These are phyloP conservation scores for Teunomyces atbi DNA, from an alignment of 805 yeast genomes.

Conservation along the genomic window DNA sequence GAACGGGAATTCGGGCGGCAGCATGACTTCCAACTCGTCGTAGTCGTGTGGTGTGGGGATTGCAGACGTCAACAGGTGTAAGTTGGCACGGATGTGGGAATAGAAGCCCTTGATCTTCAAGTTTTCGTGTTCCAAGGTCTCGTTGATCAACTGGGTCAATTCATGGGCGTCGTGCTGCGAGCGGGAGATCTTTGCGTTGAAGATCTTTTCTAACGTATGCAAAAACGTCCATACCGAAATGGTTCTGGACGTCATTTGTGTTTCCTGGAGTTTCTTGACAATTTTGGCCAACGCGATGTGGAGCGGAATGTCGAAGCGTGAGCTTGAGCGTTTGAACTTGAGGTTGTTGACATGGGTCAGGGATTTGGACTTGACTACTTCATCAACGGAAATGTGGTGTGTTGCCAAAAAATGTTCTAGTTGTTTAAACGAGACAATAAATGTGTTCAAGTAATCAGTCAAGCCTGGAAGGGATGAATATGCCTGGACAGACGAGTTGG, in stretches of 20 bases:
- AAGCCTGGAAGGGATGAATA: slow-evolving; percentile 60
- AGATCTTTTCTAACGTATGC: slow-evolving; percentile 67
- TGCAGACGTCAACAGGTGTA: slow-evolving; percentile 5
- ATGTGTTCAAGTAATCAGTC: slow-evolving; percentile 52
- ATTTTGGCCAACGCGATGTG: slow-evolving; percentile 58
- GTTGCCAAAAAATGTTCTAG: slow-evolving; percentile 17
- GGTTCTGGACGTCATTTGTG: slow-evolving; percentile 51
- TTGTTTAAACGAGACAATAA: slow-evolving; percentile 28
- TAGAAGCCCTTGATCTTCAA: slow-evolving; percentile 37
- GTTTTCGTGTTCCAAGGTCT: slow-evolving; percentile 71
- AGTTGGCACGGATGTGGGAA: slow-evolving; percentile 9
- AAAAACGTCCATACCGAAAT: slow-evolving; percentile 79
- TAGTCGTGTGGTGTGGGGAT: slow-evolving; percentile 10
- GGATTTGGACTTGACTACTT: slow-evolving; percentile 8
- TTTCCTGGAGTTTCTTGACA: slow-evolving; percentile 58
- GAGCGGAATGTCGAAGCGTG: slow-evolving; percentile 43
- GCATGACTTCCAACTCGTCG: slow-evolving; percentile 12
- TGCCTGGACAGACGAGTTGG: slow-evolving; percentile 85
- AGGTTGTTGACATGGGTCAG: slow-evolving; percentile 3
- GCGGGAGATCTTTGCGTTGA: slow-evolving; percentile 69
- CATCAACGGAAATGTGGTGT: slow-evolving; percentile 17
- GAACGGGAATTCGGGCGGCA: slow-evolving; percentile 70
- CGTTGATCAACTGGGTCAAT: slow-evolving; percentile 74
- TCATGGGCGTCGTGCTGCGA: slow-evolving; percentile 97
- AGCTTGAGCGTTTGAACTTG: slow-evolving; percentile 14